phyloP scores from a whole-genome alignment of 192 early-diverging fungal genomes.

The Coemansia sp. region DNA sequence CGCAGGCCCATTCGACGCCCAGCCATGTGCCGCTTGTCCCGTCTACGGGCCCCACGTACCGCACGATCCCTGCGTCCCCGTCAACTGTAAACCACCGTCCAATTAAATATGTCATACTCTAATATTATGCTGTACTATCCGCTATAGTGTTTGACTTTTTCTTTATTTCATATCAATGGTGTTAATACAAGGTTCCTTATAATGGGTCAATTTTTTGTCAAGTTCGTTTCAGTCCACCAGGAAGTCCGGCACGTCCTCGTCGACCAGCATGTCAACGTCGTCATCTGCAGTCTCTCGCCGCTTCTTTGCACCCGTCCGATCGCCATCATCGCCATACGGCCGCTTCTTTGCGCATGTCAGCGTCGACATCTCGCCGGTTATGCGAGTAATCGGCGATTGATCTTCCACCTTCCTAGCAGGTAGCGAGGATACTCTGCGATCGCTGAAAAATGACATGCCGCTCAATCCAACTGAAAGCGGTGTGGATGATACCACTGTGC shows the following conservation, averaged over 20 bases:
- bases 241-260: slow-evolving; percentile 12
- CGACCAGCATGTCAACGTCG: slow-evolving; percentile 2
- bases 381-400: not conserved
- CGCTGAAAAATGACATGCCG: slow-evolving; percentile 9
- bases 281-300: not conserved
- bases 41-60: slow-evolving; percentile 41
- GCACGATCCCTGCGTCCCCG: slow-evolving; percentile 39
- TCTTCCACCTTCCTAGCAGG: too few relatives aligned
- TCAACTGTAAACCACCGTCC: slow-evolving; percentile 42
- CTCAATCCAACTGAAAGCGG: slow-evolving; percentile 4
- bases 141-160: too few relatives aligned
- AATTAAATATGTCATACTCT: not conserved
- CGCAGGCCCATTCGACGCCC: slow-evolving; percentile 48
- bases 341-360: slow-evolving; percentile 6
- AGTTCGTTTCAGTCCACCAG: slow-evolving; percentile 3
- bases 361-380: not conserved
- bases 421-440: not conserved
- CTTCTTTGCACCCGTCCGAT: not conserved
- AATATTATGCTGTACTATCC: not conserved
- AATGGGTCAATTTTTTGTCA: slow-evolving; percentile 1
- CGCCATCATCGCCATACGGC: not conserved
- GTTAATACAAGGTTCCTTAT: not conserved
- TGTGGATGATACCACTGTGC: not conserved
- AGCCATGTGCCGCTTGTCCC: slow-evolving; percentile 38
- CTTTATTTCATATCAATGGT: not conserved